These are phyloP conservation scores for Phaeosphaeria sp. DNA, from an alignment of 2,329 filamentous ascomycete species.

Conservation along the genomic window DNA sequence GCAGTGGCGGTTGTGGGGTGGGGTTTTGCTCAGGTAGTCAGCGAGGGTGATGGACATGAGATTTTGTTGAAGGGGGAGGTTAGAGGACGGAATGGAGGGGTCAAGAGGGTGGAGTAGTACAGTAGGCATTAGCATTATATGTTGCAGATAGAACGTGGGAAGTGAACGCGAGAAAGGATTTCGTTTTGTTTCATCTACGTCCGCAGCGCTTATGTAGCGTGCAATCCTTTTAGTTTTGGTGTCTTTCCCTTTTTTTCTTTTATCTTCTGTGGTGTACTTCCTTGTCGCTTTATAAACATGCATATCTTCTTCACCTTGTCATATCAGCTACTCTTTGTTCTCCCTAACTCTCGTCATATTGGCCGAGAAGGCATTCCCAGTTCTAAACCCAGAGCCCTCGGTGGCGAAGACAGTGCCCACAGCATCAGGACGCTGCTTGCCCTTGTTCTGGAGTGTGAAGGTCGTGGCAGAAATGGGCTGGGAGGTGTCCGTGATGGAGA, in stretches of 20 bases:
- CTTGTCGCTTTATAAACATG: background rate
- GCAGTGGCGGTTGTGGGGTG: constrained; percentile 58
- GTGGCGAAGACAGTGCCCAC: too few relatives aligned
- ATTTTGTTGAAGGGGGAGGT: constrained; percentile 69
- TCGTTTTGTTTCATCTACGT: background rate
- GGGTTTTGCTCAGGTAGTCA: constrained; percentile 62
- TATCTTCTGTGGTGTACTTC: background rate
- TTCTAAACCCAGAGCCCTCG: too few relatives aligned
- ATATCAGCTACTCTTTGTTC: background rate
- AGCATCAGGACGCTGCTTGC: background rate
- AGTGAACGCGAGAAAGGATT: background rate
- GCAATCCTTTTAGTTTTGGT: background rate
- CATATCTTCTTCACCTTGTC: background rate
- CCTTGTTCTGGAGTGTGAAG: background rate
- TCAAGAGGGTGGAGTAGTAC: constrained; percentile 15
- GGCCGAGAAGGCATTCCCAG: too few relatives aligned
- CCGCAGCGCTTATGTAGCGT: background rate
- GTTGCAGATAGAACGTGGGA: background rate
- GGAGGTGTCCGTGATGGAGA: background rate
- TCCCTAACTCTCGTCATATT: too few relatives aligned
- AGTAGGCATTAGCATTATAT: background rate
- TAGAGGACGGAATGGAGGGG: constrained; percentile 47
- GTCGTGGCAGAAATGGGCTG: too few relatives aligned
- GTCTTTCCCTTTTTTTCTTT: background rate
- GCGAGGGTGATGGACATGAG: constrained; percentile 69